A percentile compares a stretch with the other conserved stretches of the same genome.
These are phyloP conservation scores for Aspergillus pseudoglaucus DNA, from an alignment of 2,329 filamentous ascomycete genomes.

Conservation along the genomic window DNA sequence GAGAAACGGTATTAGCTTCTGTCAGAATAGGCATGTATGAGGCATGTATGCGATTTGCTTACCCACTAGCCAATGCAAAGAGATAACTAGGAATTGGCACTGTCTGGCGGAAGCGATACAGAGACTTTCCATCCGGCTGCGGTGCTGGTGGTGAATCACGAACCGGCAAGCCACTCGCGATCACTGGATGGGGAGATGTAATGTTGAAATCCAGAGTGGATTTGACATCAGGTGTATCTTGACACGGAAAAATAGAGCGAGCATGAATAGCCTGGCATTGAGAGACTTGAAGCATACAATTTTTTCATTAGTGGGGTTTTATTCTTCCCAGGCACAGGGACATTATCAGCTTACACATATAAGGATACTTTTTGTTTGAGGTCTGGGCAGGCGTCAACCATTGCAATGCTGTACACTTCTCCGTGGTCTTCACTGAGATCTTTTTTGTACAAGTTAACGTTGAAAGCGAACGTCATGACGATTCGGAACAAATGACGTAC, in stretches of 20 bases:
- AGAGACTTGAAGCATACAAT: conserved; percentile 51
- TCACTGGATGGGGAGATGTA: conserved; percentile 77
- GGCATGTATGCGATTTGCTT: conserved; percentile 8
- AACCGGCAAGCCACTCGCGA: conserved; percentile 73
- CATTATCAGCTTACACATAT: conserved; percentile 59
- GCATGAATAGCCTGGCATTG: conserved; percentile 97
- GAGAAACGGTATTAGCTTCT: not conserved
- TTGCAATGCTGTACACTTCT: conserved; percentile 83
- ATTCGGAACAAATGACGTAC: conserved; percentile 21
- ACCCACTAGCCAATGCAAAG: conserved; percentile 73
- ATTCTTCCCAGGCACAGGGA: not conserved
- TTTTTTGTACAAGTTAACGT: conserved; percentile 18
- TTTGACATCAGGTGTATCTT: conserved; percentile 96
- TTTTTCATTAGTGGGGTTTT: not conserved
- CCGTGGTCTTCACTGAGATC: conserved; percentile 73
- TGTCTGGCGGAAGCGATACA: conserved; percentile 82
- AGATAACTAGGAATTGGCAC: conserved; percentile 93
- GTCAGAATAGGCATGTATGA: not conserved
- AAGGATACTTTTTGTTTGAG: conserved; percentile 89
- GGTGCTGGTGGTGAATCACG: conserved; percentile 49
- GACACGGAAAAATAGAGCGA: conserved; percentile 88
- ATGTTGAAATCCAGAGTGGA: conserved; percentile 89
- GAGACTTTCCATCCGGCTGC: conserved; percentile 43
- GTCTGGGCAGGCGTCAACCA: conserved; percentile 94
- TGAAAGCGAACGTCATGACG: not conserved